Conservation (phyloP, 805 yeast species). For the Pichia gijzeniarum region DNA sequence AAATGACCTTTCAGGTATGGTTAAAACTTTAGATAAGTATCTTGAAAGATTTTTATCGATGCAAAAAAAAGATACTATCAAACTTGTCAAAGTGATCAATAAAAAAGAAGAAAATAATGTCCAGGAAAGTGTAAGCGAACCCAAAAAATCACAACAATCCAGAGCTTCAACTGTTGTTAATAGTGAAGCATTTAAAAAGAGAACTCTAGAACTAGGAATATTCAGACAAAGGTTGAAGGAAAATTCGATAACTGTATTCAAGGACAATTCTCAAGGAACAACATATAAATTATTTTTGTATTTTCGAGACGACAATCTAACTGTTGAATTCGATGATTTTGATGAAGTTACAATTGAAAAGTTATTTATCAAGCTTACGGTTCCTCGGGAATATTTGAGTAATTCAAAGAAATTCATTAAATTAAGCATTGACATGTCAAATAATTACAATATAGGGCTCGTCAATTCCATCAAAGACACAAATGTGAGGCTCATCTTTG, state of each 20-base stretch:
- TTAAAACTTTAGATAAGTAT: conserved; percentile 48
- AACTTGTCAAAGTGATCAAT: conserved; percentile 39
- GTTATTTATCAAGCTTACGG: conserved; percentile 25
- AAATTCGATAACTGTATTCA: conserved; percentile 20
- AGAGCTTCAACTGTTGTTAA: conserved; percentile 4
- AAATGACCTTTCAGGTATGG: conserved; percentile 46
- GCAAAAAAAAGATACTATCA: conserved; percentile 56
- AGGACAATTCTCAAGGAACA: conserved; percentile 26
- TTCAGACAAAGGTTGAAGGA: conserved; percentile 25
- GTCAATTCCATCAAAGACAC: conserved; percentile 26
- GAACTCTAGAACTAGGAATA: conserved; percentile 22
- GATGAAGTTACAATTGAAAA: conserved; percentile 22
- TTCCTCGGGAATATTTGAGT: conserved; percentile 30
- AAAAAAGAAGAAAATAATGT: conserved; percentile 3
- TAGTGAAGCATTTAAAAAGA: conserved; percentile 8
- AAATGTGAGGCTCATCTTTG: conserved; percentile 26
- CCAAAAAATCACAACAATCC: neutral
- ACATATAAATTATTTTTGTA: conserved; percentile 24
- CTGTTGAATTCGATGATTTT: conserved; percentile 27
- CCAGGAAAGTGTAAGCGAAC: conserved; percentile 7
- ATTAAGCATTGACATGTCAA: conserved; percentile 30
- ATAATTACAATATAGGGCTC: conserved; percentile 22
- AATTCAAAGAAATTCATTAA: conserved; percentile 23
- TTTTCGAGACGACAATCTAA: conserved; percentile 24
- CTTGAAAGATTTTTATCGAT: conserved; percentile 52